These are phyloP conservation scores for Triadica sebifera DNA, from an alignment of 345 rosid genomes.

Conservation along the genomic window DNA sequence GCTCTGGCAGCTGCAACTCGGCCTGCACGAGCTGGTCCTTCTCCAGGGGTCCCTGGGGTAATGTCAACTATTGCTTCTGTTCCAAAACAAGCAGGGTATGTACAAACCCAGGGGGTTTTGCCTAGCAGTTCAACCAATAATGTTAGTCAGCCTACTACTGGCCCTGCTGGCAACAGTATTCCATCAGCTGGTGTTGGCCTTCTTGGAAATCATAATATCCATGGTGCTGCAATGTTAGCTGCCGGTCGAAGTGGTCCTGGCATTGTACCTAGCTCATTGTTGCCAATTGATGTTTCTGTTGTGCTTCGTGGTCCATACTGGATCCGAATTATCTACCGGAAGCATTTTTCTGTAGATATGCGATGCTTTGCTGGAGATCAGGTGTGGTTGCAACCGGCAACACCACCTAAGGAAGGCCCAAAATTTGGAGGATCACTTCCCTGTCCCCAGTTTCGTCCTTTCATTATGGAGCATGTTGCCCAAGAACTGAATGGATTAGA, in stretches of 20 bases:
- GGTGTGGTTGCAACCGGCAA: conserved; percentile 99
- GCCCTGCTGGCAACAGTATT: conserved; percentile 43
- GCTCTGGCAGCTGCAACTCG: conserved; percentile 97
- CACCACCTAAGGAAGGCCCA: conserved; percentile 92
- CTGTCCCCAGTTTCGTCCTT: conserved; percentile 98
- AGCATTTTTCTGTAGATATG: conserved; percentile 96
- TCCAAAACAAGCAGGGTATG: conserved; percentile 62
- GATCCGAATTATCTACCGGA: conserved; percentile 94
- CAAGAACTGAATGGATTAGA: conserved; percentile 94
- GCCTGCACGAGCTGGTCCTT: conserved; percentile 90
- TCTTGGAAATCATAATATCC: conserved; percentile 60
- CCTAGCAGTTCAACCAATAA: conserved; percentile 44
- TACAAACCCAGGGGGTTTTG: conserved; percentile 55
- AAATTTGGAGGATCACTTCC: conserved; percentile 95
- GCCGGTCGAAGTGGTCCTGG: conserved; percentile 93
- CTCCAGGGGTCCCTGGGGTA: conserved; percentile 56
- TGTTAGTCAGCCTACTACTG: conserved; percentile 50
- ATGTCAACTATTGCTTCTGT: conserved; percentile 47
- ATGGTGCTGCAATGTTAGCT: conserved; percentile 74
- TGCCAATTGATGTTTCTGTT: conserved; percentile 98
- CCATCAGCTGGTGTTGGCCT: conserved; percentile 48
- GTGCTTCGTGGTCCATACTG: conserved; percentile 98
- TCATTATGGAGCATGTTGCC: conserved; percentile 99
- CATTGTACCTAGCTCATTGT: conserved; percentile 93
- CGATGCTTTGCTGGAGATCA: conserved; percentile 99